Base-by-base conservation (phyloP, 202 grass and related monocot genomes). In the Saccharum hybrid region DNA sequence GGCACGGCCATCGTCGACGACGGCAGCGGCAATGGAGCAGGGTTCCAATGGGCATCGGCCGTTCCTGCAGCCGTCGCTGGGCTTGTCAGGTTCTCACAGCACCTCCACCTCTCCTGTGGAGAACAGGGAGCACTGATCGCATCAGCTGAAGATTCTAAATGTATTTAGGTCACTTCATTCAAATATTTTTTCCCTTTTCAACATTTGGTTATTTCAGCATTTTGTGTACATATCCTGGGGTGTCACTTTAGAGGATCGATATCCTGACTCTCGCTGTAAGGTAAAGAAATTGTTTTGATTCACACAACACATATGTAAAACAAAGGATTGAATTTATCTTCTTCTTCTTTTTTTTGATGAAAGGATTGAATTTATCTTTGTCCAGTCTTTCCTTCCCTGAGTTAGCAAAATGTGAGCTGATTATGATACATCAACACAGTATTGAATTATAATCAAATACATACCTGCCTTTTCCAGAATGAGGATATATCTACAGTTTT, bases 101-200 rank as follows among this genome's bases (percentile, higher is more conserved):
- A 54, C 86, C 3, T 91, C 94, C 4, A 62, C 79, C 33, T 86
- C 88, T 77, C 84, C 90, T 5, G 80, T 81, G 68, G 69, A 91
- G 21, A 88, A 88, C 48, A 72, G 56, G 66, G 78, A 89, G 71
- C 71, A 85, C 16, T 74, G 71, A 74, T 74, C 4, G 16, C n/a
- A 74, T 76, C 49, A 85, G 72, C 60, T 71, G 54, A 74, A 57
- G 14, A 31, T 68, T 85, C 30, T 65, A 36, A 72, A 37, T 14
- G 10, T 74, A 36, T 43, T 72, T 19, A 51, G 34, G 62, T 8
- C 51, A 60, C 10, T 71, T 64, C 48, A 51, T 74, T 30, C 70
- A 40, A 81, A 57, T 15, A 12, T 73, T 61, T 45, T 10, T 4
- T 34, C 4, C 33, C n/a, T n/a, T n/a, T 9, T n/a, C 4, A 12